Evolutionary conservation across 2,329 filamentous ascomycete species (phyloP).

Genomic region (Scopulariopsis brevicaulis): DNA sequence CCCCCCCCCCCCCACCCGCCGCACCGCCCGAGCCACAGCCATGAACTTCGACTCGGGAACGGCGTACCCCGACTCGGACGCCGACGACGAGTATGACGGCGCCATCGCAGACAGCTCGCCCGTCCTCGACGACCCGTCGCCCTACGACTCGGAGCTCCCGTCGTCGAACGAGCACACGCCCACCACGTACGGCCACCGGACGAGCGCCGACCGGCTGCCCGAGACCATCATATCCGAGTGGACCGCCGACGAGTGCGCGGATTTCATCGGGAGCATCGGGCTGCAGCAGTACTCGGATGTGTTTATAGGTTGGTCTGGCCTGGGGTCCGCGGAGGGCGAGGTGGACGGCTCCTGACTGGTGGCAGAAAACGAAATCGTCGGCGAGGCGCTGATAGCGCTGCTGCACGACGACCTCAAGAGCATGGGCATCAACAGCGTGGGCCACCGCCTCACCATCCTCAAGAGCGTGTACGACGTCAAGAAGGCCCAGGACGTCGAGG

Average conservation of each 20-base stretch:
- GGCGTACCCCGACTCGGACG: slow-evolving; percentile 68
- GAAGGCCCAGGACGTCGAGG: slow-evolving; percentile 79
- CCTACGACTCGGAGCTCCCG: slow-evolving; percentile 60
- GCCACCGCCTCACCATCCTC: slow-evolving; percentile 86
- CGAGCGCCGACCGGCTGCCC: slow-evolving; percentile 53
- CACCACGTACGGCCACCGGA: slow-evolving; percentile 62
- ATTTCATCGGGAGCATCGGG: slow-evolving; percentile 73
- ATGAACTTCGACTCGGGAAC: slow-evolving; percentile 56
- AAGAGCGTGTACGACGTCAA: slow-evolving; percentile 97
- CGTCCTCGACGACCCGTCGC: slow-evolving; percentile 58
- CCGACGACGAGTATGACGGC: slow-evolving; percentile 75
- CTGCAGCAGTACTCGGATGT: slow-evolving; percentile 71
- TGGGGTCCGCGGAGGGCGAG: background rate
- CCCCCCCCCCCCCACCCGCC: background rate
- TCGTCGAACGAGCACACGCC: slow-evolving; percentile 66
- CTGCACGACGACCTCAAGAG: slow-evolving; percentile 91
- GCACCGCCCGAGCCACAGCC: background rate
- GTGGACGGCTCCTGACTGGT: background rate
- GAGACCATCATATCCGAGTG: slow-evolving; percentile 70
- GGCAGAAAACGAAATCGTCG: slow-evolving; percentile 85
- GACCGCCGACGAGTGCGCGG: slow-evolving; percentile 79
- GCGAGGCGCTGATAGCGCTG: slow-evolving; percentile 79
- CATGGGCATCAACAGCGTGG: slow-evolving; percentile 86
- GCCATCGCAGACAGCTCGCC: slow-evolving; percentile 58
- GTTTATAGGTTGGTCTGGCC: slow-evolving; percentile 64